phyloP scores from a whole-genome alignment of 805 yeast species.

The Kazachstania africana region DNA sequence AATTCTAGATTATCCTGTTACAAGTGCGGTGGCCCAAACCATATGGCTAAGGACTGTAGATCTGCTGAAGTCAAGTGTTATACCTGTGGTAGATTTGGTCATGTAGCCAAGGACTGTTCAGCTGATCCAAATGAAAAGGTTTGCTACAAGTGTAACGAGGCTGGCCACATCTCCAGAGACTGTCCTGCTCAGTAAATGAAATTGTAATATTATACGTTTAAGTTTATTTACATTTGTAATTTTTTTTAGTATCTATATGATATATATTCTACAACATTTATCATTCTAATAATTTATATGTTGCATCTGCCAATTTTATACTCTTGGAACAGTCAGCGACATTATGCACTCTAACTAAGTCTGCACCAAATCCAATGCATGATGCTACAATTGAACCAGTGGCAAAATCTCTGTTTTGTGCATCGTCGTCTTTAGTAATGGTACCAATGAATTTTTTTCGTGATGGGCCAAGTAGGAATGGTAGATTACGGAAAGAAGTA shows the following conservation, averaged over 20 bases:
- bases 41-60: slow-evolving; percentile 84
- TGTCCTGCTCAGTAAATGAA: slow-evolving; percentile 33
- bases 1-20: slow-evolving; percentile 43
- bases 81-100: slow-evolving; percentile 86
- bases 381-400: slow-evolving; percentile 69
- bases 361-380: slow-evolving; percentile 59
- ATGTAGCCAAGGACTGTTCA: slow-evolving; percentile 74
- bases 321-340: slow-evolving; percentile 47
- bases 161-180: slow-evolving; percentile 83
- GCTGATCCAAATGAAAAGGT: slow-evolving; percentile 40
- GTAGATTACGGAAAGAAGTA: slow-evolving; percentile 31
- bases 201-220: too few relatives aligned
- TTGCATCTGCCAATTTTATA: slow-evolving; percentile 58
- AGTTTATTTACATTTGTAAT: not conserved
- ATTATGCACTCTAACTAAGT: slow-evolving; percentile 84
- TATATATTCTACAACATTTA: not conserved
- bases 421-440: slow-evolving; percentile 43
- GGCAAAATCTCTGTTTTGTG: slow-evolving; percentile 58
- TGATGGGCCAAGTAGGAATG: slow-evolving; percentile 77
- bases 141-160: slow-evolving; percentile 37
- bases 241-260: not conserved
- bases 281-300: slow-evolving; percentile 7
- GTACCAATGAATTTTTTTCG: slow-evolving; percentile 79
- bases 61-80: slow-evolving; percentile 71
- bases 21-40: slow-evolving; percentile 90